Conservation (phyloP, 352 stramenopile genomes). For the Globisporangium nagaii region DNA sequence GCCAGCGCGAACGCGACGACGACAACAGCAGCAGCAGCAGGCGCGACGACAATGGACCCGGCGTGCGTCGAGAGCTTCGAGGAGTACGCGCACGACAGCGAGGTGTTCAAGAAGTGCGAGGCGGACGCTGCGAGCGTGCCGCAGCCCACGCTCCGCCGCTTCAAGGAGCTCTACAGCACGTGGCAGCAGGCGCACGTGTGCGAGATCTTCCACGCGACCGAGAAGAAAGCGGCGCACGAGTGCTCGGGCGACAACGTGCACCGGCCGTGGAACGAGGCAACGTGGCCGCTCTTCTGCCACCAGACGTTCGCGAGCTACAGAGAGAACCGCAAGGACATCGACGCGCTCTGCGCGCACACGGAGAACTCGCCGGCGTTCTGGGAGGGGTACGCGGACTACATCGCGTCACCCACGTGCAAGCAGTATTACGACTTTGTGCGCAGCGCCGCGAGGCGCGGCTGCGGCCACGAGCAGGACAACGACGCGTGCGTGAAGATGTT, state of each 20-base stretch:
- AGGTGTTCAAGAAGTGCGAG: constrained; percentile 35
- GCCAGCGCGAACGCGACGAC: not conserved
- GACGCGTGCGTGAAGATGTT: constrained; percentile 33
- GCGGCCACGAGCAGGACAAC: constrained; percentile 11
- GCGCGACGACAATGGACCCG: not conserved
- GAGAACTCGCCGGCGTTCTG: constrained; percentile 44
- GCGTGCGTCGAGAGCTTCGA: constrained; percentile 47
- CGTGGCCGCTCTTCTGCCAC: constrained; percentile 53
- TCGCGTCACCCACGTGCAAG: constrained; percentile 45
- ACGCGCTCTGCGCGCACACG: constrained; percentile 37
- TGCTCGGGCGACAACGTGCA: constrained; percentile 35
- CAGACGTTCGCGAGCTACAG: constrained; percentile 54
- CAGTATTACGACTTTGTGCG: constrained; percentile 53
- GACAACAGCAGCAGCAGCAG: not conserved
- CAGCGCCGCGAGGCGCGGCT: constrained; percentile 19
- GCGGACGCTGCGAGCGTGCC: not conserved
- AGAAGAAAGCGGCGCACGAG: constrained; percentile 35
- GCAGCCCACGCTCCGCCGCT: constrained; percentile 8
- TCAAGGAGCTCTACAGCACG: constrained; percentile 31
- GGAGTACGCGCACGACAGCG: constrained; percentile 38
- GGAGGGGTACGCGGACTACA: constrained; percentile 54
- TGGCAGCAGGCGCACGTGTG: constrained; percentile 49
- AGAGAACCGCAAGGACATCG: constrained; percentile 31
- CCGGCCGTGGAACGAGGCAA: constrained; percentile 36
- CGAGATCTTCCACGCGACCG: constrained; percentile 41